A percentile compares a stretch with the other conserved stretches of the same genome.
Conservation (phyloP, 202 grass and related monocot species). For the Panicum virgatum region DNA sequence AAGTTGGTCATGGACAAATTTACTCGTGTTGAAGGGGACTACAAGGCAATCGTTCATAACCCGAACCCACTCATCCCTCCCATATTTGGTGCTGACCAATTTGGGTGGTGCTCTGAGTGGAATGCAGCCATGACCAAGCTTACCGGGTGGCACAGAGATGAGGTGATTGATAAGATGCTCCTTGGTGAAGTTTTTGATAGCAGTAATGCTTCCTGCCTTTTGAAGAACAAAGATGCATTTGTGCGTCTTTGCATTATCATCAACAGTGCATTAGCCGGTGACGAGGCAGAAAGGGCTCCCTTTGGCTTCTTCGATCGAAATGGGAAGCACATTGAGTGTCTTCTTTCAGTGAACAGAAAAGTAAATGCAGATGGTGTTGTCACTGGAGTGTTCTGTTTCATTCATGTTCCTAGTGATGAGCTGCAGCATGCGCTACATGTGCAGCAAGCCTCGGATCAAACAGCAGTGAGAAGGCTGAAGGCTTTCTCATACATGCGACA, state of each 20-base stretch:
- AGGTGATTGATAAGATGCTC: conserved; percentile 88
- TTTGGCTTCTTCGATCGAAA: conserved; percentile 72
- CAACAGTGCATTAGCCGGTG: conserved; percentile 77
- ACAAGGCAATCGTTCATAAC: conserved; percentile 88
- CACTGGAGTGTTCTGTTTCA: conserved; percentile 89
- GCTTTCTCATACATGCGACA: conserved; percentile 84
- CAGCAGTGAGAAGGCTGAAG: conserved; percentile 64
- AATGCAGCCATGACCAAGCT: conserved; percentile 89
- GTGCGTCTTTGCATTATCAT: conserved; percentile 77
- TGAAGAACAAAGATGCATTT: conserved; percentile 81
- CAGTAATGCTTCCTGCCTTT: conserved; percentile 60
- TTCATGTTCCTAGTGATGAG: conserved; percentile 86
- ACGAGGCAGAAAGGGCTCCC: conserved; percentile 78
- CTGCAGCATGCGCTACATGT: conserved; percentile 79
- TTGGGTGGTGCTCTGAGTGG: conserved; percentile 96
- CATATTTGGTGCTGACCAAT: conserved; percentile 90
- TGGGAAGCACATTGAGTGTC: conserved; percentile 68
- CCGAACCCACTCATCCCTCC: conserved; percentile 86
- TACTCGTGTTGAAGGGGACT: conserved; percentile 89
- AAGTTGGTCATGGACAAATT: conserved; percentile 91
- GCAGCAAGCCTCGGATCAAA: conserved; percentile 73
- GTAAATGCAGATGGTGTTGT: conserved; percentile 53
- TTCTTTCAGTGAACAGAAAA: conserved; percentile 86
- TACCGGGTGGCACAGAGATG: conserved; percentile 84
- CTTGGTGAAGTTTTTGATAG: conserved; percentile 86